These are phyloP conservation scores for Gnaphalium uliginosum DNA, from an alignment of 129 eudicot genomes.

Conservation along the genomic window DNA sequence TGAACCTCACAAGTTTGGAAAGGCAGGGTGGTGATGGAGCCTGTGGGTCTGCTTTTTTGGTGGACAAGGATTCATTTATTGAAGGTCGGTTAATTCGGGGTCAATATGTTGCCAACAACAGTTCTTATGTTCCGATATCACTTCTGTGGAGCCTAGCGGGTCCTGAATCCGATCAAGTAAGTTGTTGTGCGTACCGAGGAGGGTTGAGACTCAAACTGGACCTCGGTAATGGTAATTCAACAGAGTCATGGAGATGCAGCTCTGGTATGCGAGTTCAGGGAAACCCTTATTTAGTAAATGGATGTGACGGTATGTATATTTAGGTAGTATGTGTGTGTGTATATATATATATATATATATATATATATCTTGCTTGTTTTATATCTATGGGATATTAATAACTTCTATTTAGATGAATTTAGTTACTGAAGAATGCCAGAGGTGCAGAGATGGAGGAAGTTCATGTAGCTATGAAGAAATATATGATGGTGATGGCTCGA, in stretches of 20 bases:
- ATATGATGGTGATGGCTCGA: not conserved
- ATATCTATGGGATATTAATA: no score
- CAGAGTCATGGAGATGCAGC: not conserved
- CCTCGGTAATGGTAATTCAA: not conserved
- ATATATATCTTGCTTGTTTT: no score
- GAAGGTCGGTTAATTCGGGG: not conserved
- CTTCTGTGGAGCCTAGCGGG: conserved; percentile 9
- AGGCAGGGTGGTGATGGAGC: not conserved
- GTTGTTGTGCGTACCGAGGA: not conserved
- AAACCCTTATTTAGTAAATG: not conserved
- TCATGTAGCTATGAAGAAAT: not conserved
- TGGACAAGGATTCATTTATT: not conserved
- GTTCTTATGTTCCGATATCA: conserved; percentile 1
- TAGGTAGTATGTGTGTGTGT: no score
- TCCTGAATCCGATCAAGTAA: not conserved
- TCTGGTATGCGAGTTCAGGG: not conserved
- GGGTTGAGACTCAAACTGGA: not conserved
- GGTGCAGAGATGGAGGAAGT: not conserved
- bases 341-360: no score
- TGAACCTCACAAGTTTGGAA: not conserved
- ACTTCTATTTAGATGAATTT: not conserved
- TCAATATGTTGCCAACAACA: not conserved
- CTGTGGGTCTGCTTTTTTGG: conserved; percentile 22
- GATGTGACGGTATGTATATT: conserved; percentile 7
- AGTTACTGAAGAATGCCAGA: not conserved